Evolutionary conservation across 2,329 filamentous ascomycete genomes (phyloP).

Genomic region (Trichophyton rubrum): DNA sequence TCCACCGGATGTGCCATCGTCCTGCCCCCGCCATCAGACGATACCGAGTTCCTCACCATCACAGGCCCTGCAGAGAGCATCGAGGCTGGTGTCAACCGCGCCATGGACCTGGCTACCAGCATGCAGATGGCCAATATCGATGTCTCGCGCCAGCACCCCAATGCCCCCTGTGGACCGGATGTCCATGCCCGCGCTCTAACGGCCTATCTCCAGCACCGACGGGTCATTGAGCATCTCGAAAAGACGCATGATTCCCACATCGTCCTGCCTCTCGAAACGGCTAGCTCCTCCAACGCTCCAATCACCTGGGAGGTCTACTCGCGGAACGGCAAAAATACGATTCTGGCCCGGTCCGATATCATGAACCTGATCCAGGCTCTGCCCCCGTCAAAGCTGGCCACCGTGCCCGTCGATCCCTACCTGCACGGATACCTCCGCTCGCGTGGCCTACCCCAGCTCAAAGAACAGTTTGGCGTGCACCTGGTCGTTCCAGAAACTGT

Average conservation of each 20-base stretch:
- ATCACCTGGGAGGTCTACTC: slow-evolving; percentile 83
- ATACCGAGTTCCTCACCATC: slow-evolving; percentile 64
- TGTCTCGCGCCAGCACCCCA: slow-evolving; percentile 64
- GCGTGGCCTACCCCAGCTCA: slow-evolving; percentile 28
- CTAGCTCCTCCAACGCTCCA: slow-evolving; percentile 41
- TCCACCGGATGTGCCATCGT: slow-evolving; percentile 12
- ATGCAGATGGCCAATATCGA: slow-evolving; percentile 80
- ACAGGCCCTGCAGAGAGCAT: slow-evolving; percentile 67
- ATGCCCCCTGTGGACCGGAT: slow-evolving; percentile 58
- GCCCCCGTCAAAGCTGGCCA: slow-evolving; percentile 33
- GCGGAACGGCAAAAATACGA: slow-evolving; percentile 64
- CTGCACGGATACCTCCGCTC: slow-evolving; percentile 37
- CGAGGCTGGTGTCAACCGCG: slow-evolving; percentile 62
- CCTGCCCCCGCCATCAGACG: slow-evolving; percentile 10
- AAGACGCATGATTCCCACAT: slow-evolving; percentile 72
- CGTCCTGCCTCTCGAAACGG: slow-evolving; percentile 56
- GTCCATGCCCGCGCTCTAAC: slow-evolving; percentile 76
- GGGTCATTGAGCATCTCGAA: slow-evolving; percentile 73
- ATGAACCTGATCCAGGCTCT: slow-evolving; percentile 38
- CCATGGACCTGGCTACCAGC: slow-evolving; percentile 75
- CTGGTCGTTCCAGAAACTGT: slow-evolving; percentile 37
- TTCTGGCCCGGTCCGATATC: slow-evolving; percentile 38
- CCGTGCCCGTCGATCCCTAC: slow-evolving; percentile 37
- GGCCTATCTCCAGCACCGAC: slow-evolving; percentile 70
- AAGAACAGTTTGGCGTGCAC: slow-evolving; percentile 35